These are phyloP conservation scores for Trichoderma gamsii DNA, from an alignment of 495 filamentous ascomycete species.

Conservation along the genomic window DNA sequence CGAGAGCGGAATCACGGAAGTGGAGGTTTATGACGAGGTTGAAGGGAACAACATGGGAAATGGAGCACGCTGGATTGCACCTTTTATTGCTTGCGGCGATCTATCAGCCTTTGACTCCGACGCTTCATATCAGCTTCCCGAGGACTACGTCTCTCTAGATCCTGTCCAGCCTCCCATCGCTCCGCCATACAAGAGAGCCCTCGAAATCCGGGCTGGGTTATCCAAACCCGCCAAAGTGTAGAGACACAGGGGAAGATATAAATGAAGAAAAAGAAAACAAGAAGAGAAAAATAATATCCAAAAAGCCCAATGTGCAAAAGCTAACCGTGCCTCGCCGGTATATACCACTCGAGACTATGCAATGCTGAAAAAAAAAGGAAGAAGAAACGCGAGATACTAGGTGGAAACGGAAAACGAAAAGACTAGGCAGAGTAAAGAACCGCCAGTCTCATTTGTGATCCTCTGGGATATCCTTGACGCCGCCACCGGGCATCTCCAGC, in stretches of 20 bases:
- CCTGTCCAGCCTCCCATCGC: constrained; percentile 96
- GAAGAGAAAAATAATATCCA: neutral
- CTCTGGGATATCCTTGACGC: constrained; percentile 12
- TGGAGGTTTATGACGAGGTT: constrained; percentile 37
- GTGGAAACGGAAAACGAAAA: constrained; percentile 40
- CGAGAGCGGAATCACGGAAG: constrained; percentile 49
- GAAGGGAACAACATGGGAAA: constrained; percentile 39
- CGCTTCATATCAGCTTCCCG: constrained; percentile 81
- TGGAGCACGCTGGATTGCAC: constrained; percentile 72
- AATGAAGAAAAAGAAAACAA: neutral
- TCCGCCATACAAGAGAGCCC: constrained; percentile 83
- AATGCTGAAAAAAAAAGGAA: constrained; percentile 50
- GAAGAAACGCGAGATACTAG: constrained; percentile 46
- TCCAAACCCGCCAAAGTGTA: neutral
- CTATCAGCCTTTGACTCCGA: constrained; percentile 92
- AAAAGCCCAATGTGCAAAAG: constrained; percentile 2
- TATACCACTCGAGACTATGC: constrained; percentile 1
- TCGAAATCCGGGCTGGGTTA: constrained; percentile 59
- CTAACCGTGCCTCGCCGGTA: constrained; percentile 4
- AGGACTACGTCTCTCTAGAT: constrained; percentile 69
- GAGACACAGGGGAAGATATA: neutral
- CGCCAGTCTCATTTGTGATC: constrained; percentile 11
- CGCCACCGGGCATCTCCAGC: constrained; percentile 29
- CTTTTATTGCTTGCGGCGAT: constrained; percentile 94
- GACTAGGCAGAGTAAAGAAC: constrained; percentile 67